phyloP scores from a whole-genome alignment of 2,329 filamentous ascomycete species.

The Botrytis cinerea region DNA sequence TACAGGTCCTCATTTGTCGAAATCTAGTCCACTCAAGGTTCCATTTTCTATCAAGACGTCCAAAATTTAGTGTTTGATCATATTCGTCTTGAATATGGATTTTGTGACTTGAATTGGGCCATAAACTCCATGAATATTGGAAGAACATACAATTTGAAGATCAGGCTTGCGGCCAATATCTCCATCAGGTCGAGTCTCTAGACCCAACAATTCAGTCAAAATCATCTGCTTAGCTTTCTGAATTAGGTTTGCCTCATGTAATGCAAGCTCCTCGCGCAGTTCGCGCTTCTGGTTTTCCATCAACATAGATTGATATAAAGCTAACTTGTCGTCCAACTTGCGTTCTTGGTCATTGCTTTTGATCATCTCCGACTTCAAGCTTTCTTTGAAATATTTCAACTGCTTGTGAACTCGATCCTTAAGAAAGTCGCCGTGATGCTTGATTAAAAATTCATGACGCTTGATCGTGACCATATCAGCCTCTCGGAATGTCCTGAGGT shows the following conservation, averaged over 20 bases:
- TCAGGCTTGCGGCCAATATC: not conserved
- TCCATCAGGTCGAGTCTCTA: not conserved
- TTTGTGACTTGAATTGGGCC: not conserved
- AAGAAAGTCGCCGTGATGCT: not conserved
- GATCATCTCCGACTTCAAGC: not conserved
- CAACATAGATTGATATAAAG: not conserved
- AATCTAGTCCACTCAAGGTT: not conserved
- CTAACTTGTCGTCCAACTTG: not conserved
- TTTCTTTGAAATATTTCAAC: not conserved
- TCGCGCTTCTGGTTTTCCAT: not conserved
- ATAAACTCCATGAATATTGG: not conserved
- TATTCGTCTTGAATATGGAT: not conserved
- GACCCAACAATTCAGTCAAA: not conserved
- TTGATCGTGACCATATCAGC: not conserved
- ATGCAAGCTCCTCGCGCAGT: not conserved
- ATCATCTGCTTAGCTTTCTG: not conserved
- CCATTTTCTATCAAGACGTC: not conserved
- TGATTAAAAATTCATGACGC: not conserved
- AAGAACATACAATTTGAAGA: not conserved
- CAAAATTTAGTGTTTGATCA: not conserved
- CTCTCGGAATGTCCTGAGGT: not conserved
- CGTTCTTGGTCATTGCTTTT: not conserved
- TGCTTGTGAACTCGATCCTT: not conserved
- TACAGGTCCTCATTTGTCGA: not conserved
- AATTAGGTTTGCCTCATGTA: not conserved